Conservation (phyloP, 2,329 filamentous ascomycete species). For the Beauveria sp. region DNA sequence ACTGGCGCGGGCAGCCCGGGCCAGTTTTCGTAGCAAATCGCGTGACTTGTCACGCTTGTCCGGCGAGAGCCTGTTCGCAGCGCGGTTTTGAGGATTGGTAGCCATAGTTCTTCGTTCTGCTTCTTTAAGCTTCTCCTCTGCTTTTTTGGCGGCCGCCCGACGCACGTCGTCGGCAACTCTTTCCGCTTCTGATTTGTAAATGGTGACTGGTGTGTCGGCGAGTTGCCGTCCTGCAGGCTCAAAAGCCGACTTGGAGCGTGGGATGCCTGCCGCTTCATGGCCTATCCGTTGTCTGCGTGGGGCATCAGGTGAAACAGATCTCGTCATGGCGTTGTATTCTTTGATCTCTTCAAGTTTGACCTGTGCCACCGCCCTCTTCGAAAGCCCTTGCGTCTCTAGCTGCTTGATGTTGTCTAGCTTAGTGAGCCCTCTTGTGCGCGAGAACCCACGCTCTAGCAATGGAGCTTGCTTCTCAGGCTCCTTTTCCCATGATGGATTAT, state of each 20-base stretch:
- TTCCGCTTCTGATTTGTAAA: conserved; percentile 23
- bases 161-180: conserved; percentile 2
- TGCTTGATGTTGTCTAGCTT: conserved; percentile 42
- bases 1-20: conserved; percentile 39
- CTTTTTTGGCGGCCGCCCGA: background rate
- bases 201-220: conserved; percentile 33
- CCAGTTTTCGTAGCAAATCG: conserved; percentile 42
- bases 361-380: conserved; percentile 39
- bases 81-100: background rate
- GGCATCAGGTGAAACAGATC: conserved; percentile 36
- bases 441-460: conserved; percentile 22
- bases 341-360: conserved; percentile 45
- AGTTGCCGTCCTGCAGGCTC: conserved; percentile 25
- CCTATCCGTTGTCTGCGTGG: background rate
- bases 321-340: conserved; percentile 39
- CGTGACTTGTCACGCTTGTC: conserved; percentile 32
- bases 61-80: conserved; percentile 14
- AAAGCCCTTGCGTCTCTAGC: conserved; percentile 35
- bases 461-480: conserved; percentile 25
- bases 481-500: conserved; percentile 28
- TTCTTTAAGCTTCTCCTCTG: conserved; percentile 4
- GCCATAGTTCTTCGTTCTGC: background rate
- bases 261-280: conserved; percentile 10
- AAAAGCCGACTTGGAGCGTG: conserved; percentile 19
- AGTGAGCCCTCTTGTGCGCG: conserved; percentile 28